phyloP scores from a whole-genome alignment of 2,329 filamentous ascomycete species.

The Alternaria ventricosa region DNA sequence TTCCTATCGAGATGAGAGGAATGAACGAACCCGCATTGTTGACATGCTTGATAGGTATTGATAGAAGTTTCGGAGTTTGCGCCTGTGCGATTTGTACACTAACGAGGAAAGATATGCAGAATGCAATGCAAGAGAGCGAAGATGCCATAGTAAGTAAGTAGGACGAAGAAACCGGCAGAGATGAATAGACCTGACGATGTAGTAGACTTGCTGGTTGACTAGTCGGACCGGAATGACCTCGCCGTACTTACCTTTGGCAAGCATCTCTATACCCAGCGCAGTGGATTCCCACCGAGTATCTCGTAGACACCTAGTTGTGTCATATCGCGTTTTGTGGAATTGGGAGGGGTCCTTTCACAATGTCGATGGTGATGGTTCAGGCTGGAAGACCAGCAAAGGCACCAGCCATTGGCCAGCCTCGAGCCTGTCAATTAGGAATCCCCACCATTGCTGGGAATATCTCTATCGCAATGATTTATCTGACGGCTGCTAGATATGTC shows the following conservation, averaged over 20 bases:
- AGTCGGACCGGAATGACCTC: not conserved
- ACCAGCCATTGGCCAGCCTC: not conserved
- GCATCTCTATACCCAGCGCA: not conserved
- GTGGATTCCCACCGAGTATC: not conserved
- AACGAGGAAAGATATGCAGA: not conserved
- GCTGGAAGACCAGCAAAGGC: not conserved
- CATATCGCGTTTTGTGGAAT: not conserved
- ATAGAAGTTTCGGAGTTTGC: not conserved
- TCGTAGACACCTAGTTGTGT: fast-evolving
- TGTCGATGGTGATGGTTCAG: not conserved
- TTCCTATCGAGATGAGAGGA: not conserved
- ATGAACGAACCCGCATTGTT: not conserved
- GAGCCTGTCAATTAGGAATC: no score
- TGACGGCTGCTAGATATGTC: not conserved
- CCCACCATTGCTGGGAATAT: not conserved
- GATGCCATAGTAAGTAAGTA: not conserved
- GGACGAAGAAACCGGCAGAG: not conserved
- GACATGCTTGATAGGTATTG: not conserved
- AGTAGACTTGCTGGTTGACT: not conserved
- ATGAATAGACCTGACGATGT: not conserved
- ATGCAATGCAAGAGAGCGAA: not conserved
- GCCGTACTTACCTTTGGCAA: not conserved
- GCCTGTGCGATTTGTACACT: not conserved
- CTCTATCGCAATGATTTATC: not conserved
- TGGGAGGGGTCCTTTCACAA: not conserved